Conservation (phyloP, 306 rosid species). For the Prunus davidiana region DNA sequence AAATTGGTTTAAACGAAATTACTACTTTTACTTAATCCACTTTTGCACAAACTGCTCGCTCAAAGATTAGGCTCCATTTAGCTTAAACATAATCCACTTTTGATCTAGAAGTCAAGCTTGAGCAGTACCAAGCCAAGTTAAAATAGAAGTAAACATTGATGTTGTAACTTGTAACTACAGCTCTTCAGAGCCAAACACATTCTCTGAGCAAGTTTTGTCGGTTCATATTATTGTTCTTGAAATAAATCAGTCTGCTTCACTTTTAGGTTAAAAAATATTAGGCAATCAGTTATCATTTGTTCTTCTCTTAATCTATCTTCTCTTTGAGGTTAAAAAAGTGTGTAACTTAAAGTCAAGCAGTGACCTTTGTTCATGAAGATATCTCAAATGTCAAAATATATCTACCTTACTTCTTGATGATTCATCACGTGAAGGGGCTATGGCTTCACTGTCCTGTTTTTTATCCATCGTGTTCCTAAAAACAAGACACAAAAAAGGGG, state of each 20-base stretch:
- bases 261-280: too few relatives aligned
- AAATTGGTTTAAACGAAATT: conserved; percentile 1
- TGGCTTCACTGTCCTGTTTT: conserved; percentile 44
- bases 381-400: conserved; percentile 6
- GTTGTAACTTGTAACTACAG: background rate
- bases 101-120: background rate
- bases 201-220: background rate
- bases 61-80: conserved; percentile 1
- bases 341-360: background rate
- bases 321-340: too few relatives aligned
- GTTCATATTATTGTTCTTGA: background rate
- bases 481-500: conserved; percentile 7
- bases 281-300: too few relatives aligned
- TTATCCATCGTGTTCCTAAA: conserved; percentile 50
- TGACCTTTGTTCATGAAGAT: conserved; percentile 10
- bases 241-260: background rate
- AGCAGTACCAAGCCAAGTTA: background rate
- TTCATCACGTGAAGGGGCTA: conserved; percentile 37
- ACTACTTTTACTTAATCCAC: background rate
- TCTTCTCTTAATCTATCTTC: too few relatives aligned
- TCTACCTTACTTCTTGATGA: conserved; percentile 72
- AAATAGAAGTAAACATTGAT: background rate
- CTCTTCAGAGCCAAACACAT: background rate
- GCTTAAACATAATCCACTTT: background rate
- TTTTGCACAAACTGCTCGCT: background rate